Evolutionary conservation across 75 land plant genomes (phyloP).

Genomic region (Cunninghamia lanceolata): DNA sequence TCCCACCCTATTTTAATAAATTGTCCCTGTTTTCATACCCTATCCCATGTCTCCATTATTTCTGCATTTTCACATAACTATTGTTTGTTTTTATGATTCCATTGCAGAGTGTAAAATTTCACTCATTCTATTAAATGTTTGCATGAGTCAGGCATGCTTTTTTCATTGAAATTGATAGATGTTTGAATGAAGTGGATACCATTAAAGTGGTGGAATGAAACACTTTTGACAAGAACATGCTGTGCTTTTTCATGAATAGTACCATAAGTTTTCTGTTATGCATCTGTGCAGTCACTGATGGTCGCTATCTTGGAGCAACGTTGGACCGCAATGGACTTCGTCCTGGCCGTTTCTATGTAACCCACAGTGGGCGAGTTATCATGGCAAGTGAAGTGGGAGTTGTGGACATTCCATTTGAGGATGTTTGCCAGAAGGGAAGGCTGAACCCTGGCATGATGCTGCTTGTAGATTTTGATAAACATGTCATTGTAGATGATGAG

Average conservation of each 20-base stretch:
- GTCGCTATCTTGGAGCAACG: constrained; percentile 96
- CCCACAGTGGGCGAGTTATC: constrained; percentile 88
- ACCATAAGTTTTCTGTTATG: constrained; percentile 1
- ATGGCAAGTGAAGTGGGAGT: constrained; percentile 99
- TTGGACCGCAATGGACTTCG: constrained; percentile 96
- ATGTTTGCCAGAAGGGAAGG: constrained; percentile 84
- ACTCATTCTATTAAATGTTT: not conserved
- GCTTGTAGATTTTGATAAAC: constrained; percentile 96
- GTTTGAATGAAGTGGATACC: not conserved
- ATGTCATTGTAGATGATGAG: constrained; percentile 92
- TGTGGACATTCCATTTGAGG: constrained; percentile 90
- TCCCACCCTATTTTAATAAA: not conserved
- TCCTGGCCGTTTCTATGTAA: constrained; percentile 92
- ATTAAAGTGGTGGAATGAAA: not conserved
- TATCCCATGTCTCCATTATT: not conserved
- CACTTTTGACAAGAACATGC: not conserved
- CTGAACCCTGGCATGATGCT: constrained; percentile 99
- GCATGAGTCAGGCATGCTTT: not conserved
- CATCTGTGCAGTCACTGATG: constrained; percentile 86
- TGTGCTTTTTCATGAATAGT: not conserved
- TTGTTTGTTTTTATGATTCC: not conserved
- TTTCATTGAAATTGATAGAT: not conserved
- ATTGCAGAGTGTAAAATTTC: not conserved
- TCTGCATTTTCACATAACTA: not conserved
- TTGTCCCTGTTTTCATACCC: not conserved